Base-by-base conservation (phyloP, 176 grass and related monocot genomes). In the Chrysopogon serrulatus region DNA sequence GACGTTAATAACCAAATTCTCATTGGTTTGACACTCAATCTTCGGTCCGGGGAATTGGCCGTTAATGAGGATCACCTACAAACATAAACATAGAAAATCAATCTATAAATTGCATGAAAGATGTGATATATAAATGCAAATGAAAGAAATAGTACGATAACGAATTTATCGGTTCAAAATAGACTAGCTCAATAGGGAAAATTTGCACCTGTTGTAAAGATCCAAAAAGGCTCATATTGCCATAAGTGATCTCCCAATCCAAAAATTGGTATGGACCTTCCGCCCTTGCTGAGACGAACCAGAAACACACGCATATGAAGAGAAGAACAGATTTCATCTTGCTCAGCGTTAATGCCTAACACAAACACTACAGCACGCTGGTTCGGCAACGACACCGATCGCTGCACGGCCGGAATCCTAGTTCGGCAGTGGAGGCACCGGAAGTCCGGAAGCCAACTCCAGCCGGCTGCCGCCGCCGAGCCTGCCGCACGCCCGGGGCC, bases 31-130 rank as follows among this genome's bases (percentile, higher is more conserved):
- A 18, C 84, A 92, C 13, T 90, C 74, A 41, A 98, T 95, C 48
- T 90, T 85, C 18, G 92, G 95, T 37, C 95, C 95, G 0, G 95
- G 95, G 54, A 98, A 94, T 68, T 86, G 88, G 15, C 90, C 95
- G 47, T 95, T 91, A 86, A 98, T 98, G 44, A 98, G 57, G 63
- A 98, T 93, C 18, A 71, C 92, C 92, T 98, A 30, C 11, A 13
- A 27, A 39, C n/a, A n/a, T 7, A 1, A 39, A 83, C 1, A 41
- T 27, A 6, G 5, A 31, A 77, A 37, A 59, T 0, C 11, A 71
- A 60, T 60, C 56, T 60, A 13, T 14, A 24, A 48, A 5, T 26
- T 39, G 24, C 16, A 18, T 13, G 19, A 13, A 60, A 35, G 2
- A 6, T 8, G 2, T 16, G 23, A 10, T 51, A 26, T 51, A 26